These are phyloP conservation scores for Trichoderma guizhouense DNA, from an alignment of 2,329 filamentous ascomycete genomes.

Conservation along the genomic window DNA sequence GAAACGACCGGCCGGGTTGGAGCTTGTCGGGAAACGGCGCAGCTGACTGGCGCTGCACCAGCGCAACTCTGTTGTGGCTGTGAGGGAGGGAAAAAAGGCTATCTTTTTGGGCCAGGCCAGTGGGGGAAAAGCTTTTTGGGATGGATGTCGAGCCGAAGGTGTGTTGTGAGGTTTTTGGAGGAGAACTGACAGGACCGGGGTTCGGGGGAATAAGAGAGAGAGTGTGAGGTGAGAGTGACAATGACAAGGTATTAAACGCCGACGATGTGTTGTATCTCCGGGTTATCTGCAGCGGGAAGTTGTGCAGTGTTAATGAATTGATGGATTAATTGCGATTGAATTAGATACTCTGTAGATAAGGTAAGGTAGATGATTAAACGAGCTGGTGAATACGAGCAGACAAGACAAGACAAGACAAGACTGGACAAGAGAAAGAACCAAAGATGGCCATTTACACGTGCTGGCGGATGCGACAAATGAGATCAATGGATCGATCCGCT, in stretches of 20 bases:
- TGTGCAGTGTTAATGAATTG: background rate
- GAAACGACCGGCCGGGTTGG: background rate
- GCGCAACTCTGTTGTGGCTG: conserved; percentile 14
- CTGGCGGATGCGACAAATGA: background rate
- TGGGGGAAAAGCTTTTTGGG: background rate
- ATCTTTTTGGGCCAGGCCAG: background rate
- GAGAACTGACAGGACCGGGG: background rate
- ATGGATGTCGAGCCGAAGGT: conserved; percentile 1
- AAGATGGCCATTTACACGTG: background rate
- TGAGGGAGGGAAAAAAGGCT: background rate
- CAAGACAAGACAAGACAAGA: background rate
- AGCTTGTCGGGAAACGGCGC: conserved; percentile 12
- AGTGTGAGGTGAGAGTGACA: background rate
- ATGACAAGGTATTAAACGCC: background rate
- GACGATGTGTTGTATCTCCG: background rate
- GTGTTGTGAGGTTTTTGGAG: background rate
- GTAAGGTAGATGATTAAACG: background rate
- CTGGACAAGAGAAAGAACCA: background rate
- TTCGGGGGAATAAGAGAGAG: background rate
- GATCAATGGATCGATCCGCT: background rate
- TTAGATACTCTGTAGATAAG: background rate
- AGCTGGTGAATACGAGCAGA: background rate
- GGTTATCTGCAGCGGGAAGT: background rate
- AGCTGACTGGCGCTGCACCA: conserved; percentile 12
- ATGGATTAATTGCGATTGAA: background rate